A percentile compares a stretch with the other conserved stretches of the same genome.
These are phyloP conservation scores for Pythium coloratum DNA, from an alignment of 352 stramenopile genomes.

Conservation along the genomic window DNA sequence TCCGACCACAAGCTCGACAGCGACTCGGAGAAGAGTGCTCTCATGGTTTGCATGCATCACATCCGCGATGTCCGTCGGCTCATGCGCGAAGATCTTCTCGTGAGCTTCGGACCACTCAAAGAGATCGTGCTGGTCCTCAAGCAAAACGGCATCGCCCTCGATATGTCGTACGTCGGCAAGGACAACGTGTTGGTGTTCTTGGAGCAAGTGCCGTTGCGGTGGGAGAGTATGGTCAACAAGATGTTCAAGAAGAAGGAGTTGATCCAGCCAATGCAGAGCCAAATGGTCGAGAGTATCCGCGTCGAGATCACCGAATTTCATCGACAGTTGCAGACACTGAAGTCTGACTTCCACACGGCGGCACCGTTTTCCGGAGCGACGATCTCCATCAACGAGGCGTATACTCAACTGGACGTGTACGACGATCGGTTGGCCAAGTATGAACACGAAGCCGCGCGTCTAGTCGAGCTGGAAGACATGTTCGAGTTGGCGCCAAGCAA, in stretches of 20 bases:
- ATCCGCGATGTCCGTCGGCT: constrained; percentile 87
- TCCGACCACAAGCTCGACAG: constrained; percentile 40
- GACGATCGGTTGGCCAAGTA: constrained; percentile 72
- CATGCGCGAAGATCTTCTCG: constrained; percentile 79
- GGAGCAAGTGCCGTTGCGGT: constrained; percentile 86
- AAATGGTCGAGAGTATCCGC: constrained; percentile 84
- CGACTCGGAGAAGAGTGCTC: constrained; percentile 39
- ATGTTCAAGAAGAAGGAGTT: constrained; percentile 92
- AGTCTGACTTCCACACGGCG: constrained; percentile 58
- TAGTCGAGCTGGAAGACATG: constrained; percentile 93
- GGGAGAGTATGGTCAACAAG: constrained; percentile 93
- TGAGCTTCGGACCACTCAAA: constrained; percentile 74
- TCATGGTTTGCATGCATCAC: constrained; percentile 90
- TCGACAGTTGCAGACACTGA: constrained; percentile 57
- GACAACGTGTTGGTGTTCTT: constrained; percentile 84
- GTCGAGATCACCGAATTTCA: constrained; percentile 74
- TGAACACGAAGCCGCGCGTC: constrained; percentile 76
- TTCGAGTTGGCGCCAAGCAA: constrained; percentile 91
- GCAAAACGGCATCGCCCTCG: constrained; percentile 84
- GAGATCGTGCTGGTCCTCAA: constrained; percentile 85
- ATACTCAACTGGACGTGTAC: constrained; percentile 87
- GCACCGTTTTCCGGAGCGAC: constrained; percentile 49
- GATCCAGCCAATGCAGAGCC: constrained; percentile 90
- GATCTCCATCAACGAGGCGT: constrained; percentile 65
- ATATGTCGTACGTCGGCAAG: constrained; percentile 86